Evolutionary conservation across 1,284 basidiomycete genomes (phyloP), one percentile per base, ranked within the genome.

Genomic region (Coriolopsis trogii): DNA sequence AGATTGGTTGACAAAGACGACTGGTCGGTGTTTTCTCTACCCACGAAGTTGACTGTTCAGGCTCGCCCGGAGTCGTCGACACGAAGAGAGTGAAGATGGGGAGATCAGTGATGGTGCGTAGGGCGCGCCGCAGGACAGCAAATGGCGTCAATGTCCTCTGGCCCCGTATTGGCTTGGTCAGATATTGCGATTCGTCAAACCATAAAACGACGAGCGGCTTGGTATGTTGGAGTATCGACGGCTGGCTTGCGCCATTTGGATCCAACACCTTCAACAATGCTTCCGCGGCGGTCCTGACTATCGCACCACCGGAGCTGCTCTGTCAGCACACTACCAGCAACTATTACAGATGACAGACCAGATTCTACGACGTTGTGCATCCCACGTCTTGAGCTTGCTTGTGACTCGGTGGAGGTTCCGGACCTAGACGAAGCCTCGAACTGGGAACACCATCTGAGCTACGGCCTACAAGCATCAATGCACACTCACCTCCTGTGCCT

Each of bases 11-110:
- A 12, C 28, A 28, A 30, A 41, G 37, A 9, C 25, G 49, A n/a
- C n/a, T n/a, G n/a, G n/a, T n/a, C n/a, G n/a, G n/a, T n/a, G n/a
- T n/a, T n/a, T n/a, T n/a, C n/a, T n/a, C n/a, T 18, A 38, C 5
- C 4, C 23, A 43, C 26, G 49, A 33, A 36, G 49, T 34, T 15
- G 46, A 46, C 20, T 51, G 46, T 23, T 49, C 46, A 13, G 48
- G 40, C 8, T 46, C 43, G 15, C 42, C 49, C 39, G 31, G n/a
- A n/a, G n/a, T 21, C 13, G 38, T 46, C 18, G 49, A 51, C 20
- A 51, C 21, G 30, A 51, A 51, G 31, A 51, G n/a, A 38, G 49
- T 25, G 37, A 46, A 46, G 13, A 49, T 49, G 15, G 47, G 40
- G 8, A 42, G 33, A 1, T 16, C 18, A 13, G 6, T 37, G 47